phyloP scores from a whole-genome alignment of 805 yeast genomes.

The Candida anglica region DNA sequence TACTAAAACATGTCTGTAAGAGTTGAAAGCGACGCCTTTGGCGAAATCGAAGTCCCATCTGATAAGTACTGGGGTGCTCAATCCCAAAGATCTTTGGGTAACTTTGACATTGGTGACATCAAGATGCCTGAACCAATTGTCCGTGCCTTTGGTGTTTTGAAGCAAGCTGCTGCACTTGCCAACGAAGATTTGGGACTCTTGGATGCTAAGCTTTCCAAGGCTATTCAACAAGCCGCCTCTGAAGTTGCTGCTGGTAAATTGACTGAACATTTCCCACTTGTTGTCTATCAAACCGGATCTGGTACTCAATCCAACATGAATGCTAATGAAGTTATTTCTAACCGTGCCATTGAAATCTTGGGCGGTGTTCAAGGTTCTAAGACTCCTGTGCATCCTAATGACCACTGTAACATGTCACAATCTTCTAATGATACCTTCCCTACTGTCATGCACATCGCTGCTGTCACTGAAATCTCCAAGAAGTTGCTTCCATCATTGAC shows the following conservation, averaged over 20 bases:
- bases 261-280: constrained; percentile 93
- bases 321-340: constrained; percentile 97
- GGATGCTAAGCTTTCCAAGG: constrained; percentile 78
- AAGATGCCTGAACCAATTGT: constrained; percentile 88
- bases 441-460: constrained; percentile 99
- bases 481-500: constrained; percentile 77
- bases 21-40: constrained; percentile 93
- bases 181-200: constrained; percentile 75
- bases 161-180: constrained; percentile 92
- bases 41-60: constrained; percentile 87
- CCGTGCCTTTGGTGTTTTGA: constrained; percentile 87
- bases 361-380: constrained; percentile 93
- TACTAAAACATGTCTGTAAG: constrained; percentile 45
- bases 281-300: constrained; percentile 97
- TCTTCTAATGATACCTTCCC: constrained; percentile 99
- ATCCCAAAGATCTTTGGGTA: constrained; percentile 88
- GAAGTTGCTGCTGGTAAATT: constrained; percentile 93
- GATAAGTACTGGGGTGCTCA: constrained; percentile 97
- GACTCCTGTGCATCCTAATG: constrained; percentile 95
- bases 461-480: constrained; percentile 80
- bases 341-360: constrained; percentile 93
- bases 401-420: constrained; percentile 97
- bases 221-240: constrained; percentile 90
- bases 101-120: constrained; percentile 97
- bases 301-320: constrained; percentile 99